Evolutionary conservation across 2,329 filamentous ascomycete species (phyloP), one percentile per base, ranked within the genome.

Genomic region (Stagonosporopsis cucurbitacearum): DNA sequence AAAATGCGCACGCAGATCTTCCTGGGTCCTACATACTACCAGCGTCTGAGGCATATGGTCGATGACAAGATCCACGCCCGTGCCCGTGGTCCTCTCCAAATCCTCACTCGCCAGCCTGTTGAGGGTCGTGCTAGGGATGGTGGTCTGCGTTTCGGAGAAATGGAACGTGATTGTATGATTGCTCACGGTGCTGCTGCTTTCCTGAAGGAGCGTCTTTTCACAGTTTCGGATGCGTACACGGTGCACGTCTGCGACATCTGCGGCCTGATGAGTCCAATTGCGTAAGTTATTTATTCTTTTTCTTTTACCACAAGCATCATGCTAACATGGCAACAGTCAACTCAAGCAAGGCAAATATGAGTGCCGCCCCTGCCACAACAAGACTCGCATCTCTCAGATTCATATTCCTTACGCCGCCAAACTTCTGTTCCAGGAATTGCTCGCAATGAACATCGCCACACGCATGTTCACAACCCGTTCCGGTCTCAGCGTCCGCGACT

Each of bases 81-180:
- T 78, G 95, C 96, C 13, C 89, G 95, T 75, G 95, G 96, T 32
- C 95, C 95, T 0, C 91, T 96, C 20, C 95, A 99, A 79, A 99
- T 99, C 71, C 86, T 99, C 80, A 99, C 95, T 2, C 85, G 96
- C 54, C 95, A 99, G 78, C 95, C 95, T 17, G 95, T 99, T 13
- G 95, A 99, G 80, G 95, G 95, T 89, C 91, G 96, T 86, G 95
- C 95, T 3, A 84, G 96, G 78, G 96, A 99, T 75, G 95, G 95
- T 84, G 95, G 95, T 82, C 85, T 99, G 40, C 94, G 96, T 75
- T 99, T 99, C 86, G 95, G 95, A 88, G 95, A 99, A 83, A 99
- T 99, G 95, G 96, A 99, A 80, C 94, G 96, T 81, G 96, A 99
- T 86, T 99, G 95, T 77, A 99, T 99, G 95, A 99, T 99, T 81